Evolutionary conservation across 2,329 filamentous ascomycete species (phyloP).

Genomic region (Rutstroemia sp.): DNA sequence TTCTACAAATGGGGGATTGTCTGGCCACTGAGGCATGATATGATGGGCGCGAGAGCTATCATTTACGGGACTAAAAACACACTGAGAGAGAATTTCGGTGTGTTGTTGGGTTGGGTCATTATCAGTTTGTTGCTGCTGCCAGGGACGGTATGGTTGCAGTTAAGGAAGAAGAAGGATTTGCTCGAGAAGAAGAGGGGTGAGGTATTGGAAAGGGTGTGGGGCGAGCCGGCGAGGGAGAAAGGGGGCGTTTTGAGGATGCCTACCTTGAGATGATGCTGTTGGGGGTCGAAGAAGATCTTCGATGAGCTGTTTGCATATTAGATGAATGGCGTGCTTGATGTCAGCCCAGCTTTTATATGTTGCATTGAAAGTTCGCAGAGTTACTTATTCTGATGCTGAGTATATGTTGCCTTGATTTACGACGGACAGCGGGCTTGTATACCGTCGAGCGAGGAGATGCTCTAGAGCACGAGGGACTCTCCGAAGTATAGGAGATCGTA

Average conservation of each 20-base stretch:
- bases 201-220: constrained; percentile 15
- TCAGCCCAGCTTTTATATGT: too few species aligned
- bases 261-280: background rate
- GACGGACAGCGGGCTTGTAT: too few species aligned
- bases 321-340: too few species aligned
- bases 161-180: constrained; percentile 7
- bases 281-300: background rate
- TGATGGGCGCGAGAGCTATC: constrained; percentile 15
- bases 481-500: too few species aligned
- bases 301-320: too few species aligned
- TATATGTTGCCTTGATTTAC: too few species aligned
- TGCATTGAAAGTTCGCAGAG: too few species aligned
- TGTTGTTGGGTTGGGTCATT: constrained; percentile 12
- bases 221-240: constrained; percentile 4
- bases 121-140: constrained; percentile 14
- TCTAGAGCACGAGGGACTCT: too few species aligned
- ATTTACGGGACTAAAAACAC: constrained; percentile 16
- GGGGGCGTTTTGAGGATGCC: constrained; percentile 1
- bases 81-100: constrained; percentile 14
- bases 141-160: constrained; percentile 16
- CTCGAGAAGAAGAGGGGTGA: constrained; percentile 10
- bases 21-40: constrained; percentile 14
- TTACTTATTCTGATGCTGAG: too few species aligned
- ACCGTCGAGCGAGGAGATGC: too few species aligned
- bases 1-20: constrained; percentile 16